These are phyloP conservation scores for Exophiala bonariae DNA, from an alignment of 2,329 filamentous ascomycete species.

Conservation along the genomic window DNA sequence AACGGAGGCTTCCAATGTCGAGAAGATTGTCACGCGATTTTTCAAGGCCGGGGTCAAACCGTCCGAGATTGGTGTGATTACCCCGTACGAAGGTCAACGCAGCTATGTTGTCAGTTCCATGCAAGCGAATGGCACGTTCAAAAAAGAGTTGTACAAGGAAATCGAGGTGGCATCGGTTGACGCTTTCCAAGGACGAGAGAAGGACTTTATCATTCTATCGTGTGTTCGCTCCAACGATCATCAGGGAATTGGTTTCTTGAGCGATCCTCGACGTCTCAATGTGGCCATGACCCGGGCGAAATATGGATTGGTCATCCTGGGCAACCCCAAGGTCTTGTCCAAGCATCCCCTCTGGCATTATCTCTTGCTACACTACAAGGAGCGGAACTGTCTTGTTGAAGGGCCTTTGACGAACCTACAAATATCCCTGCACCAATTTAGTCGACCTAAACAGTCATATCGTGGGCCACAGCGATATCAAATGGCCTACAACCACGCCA, in stretches of 20 bases:
- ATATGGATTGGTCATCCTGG: constrained; percentile 92
- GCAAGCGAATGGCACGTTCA: constrained; percentile 95
- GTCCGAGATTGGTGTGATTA: constrained; percentile 92
- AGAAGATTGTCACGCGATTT: constrained; percentile 97
- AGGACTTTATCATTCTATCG: constrained; percentile 97
- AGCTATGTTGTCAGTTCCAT: constrained; percentile 99
- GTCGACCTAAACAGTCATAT: constrained; percentile 87
- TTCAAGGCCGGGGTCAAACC: constrained; percentile 99
- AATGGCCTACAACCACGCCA: constrained; percentile 70
- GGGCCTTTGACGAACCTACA: constrained; percentile 95
- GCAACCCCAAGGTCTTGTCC: constrained; percentile 94
- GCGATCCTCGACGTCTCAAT: constrained; percentile 93
- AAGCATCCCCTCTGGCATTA: constrained; percentile 99
- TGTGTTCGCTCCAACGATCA: constrained; percentile 99
- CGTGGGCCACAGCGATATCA: constrained; percentile 85
- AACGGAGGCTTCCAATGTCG: constrained; percentile 94
- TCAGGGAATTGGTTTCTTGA: constrained; percentile 98
- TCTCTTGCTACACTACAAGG: constrained; percentile 93
- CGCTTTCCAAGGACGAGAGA: constrained; percentile 97
- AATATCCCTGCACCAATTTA: constrained; percentile 91
- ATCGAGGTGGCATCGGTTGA: constrained; percentile 98
- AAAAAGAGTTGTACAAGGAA: constrained; percentile 98
- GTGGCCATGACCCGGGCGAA: constrained; percentile 96
- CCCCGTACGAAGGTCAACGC: constrained; percentile 95
- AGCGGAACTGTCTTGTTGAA: constrained; percentile 92